Base-by-base conservation (phyloP, 805 yeast species). In the Yarrowia yakushimensis region DNA sequence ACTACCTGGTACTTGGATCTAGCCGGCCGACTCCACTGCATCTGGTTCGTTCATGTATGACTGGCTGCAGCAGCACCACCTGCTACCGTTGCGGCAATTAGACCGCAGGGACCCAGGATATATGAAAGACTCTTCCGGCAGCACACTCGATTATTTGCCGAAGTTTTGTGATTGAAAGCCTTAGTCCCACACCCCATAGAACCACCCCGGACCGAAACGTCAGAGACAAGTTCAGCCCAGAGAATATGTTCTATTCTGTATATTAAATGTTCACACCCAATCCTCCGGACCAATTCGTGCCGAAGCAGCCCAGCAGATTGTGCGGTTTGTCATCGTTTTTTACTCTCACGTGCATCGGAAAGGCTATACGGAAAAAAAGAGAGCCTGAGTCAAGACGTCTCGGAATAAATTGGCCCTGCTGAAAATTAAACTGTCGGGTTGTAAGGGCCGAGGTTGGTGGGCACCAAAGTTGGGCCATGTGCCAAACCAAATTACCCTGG, bases 341-440 rank as follows among this genome's bases (percentile, higher is more conserved):
- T n/a, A 37, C 54, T 46, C 55, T 48, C 55, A 48, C 55, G 55
- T 48, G 55, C 55, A 11, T 48, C 55, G 55, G 55, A 48, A 48
- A 48, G 55, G 55, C 20, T 48, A 48, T 48, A 31, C 55, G 55
- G 55, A 48, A 48, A 48, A 46, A 46, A 48, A 48, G 55, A 5
- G 55, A 48, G 55, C 55, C 55, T 48, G 55, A 48, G 55, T 48
- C 55, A 48, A 33, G 39, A 33, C n/a, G 55, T 33, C 39, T 48
- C 55, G 55, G 55, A 48, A 48, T 31, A 48, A 48, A 48, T 31
- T 23, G 25, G 45, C 30, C 22, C 30, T 22, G 30, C 45, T 41
- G 45, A 41, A 41, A 36, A 36, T n/a, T 17, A n/a, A 18, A 36
- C 41, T 36, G 37, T 34, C 20, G n/a, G 13, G 17, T 4, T 31